Evolutionary conservation across 495 filamentous ascomycete genomes (phyloP).

Genomic region (Podospora anserina): DNA sequence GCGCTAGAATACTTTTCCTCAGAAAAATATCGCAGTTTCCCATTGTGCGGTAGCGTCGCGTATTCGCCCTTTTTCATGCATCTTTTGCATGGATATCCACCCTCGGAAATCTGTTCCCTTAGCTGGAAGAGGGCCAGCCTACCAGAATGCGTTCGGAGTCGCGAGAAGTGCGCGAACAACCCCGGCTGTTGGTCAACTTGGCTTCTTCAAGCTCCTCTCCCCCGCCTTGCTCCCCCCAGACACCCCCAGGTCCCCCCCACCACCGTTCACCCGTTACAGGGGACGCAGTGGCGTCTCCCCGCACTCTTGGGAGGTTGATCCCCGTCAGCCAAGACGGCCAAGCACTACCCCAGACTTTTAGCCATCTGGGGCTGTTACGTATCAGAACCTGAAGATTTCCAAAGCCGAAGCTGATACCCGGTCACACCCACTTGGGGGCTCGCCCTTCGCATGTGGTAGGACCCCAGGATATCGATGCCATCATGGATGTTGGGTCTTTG

Average conservation of each 20-base stretch:
- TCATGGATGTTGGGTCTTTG: background rate
- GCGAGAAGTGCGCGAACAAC: slow-evolving; percentile 20
- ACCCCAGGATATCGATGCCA: slow-evolving; percentile 3
- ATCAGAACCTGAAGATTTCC: slow-evolving; percentile 12
- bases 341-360: background rate
- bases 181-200: background rate
- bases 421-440: background rate
- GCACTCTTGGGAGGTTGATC: slow-evolving; percentile 9
- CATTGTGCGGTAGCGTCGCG: background rate
- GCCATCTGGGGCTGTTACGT: slow-evolving; percentile 12
- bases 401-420: slow-evolving; percentile 16
- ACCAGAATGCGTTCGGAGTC: slow-evolving; percentile 18
- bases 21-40: background rate
- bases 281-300: slow-evolving; percentile 17
- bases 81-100: background rate
- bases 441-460: slow-evolving; percentile 1
- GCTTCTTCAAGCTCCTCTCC: slow-evolving; percentile 1
- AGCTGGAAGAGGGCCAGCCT: background rate
- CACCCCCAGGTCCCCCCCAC: slow-evolving; percentile 14
- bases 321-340: slow-evolving; percentile 22
- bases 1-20: background rate
- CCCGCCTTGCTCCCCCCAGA: slow-evolving; percentile 5
- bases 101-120: slow-evolving; percentile 9
- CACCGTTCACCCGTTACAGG: slow-evolving; percentile 13
- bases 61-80: background rate